A percentile compares a stretch with the other conserved stretches of the same genome.
Conservation (phyloP, 2,329 filamentous ascomycete species). For the Exserohilum turcica region DNA sequence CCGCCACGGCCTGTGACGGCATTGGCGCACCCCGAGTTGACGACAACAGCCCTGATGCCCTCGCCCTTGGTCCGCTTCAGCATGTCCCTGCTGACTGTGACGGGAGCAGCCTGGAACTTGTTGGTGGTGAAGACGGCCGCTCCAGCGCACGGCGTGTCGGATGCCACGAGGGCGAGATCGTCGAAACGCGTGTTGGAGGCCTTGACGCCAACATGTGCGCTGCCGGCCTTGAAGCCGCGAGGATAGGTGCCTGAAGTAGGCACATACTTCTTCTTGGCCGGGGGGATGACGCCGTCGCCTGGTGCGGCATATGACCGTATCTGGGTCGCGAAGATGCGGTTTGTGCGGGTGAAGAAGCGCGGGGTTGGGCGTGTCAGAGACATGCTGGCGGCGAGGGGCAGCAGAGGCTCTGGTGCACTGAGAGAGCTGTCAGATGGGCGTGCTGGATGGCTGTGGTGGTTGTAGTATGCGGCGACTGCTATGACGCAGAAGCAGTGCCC, state of each 20-base stretch:
- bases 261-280: conserved; percentile 87
- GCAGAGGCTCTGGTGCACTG: conserved; percentile 2
- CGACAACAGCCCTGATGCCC: conserved; percentile 79
- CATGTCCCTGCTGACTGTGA: conserved; percentile 79
- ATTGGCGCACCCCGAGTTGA: conserved; percentile 97
- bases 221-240: conserved; percentile 84
- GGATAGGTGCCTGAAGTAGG: conserved; percentile 86
- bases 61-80: conserved; percentile 68
- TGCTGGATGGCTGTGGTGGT: neutral
- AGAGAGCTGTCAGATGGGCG: conserved; percentile 7
- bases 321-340: conserved; percentile 42
- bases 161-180: conserved; percentile 86
- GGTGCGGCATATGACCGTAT: conserved; percentile 65
- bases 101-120: conserved; percentile 95
- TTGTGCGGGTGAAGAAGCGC: conserved; percentile 34
- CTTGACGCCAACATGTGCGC: conserved; percentile 91
- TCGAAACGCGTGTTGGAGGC: conserved; percentile 88
- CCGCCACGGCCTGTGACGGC: conserved; percentile 92
- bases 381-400: conserved; percentile 24
- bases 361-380: conserved; percentile 38
- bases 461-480: neutral
- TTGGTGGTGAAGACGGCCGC: conserved; percentile 97
- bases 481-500: neutral
- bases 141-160: conserved; percentile 81
- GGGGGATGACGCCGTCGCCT: conserved; percentile 66